A percentile compares a stretch with the other conserved stretches of the same genome.
phyloP scores from a whole-genome alignment of 192 early-diverging fungal species.

The Mortierella alpina region DNA sequence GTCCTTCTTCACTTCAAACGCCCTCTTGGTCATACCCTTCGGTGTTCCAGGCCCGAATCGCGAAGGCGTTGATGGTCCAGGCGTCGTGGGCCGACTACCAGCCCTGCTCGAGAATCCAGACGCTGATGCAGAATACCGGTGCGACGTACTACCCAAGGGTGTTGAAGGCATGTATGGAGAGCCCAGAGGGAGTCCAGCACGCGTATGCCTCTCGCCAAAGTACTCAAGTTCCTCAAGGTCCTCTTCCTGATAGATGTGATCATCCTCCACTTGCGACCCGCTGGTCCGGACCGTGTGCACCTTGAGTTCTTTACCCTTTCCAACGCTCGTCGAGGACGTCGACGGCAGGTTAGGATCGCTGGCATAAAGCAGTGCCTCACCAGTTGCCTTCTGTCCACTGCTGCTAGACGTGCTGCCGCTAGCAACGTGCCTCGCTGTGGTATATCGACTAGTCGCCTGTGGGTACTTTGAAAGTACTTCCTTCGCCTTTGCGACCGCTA shows the following conservation, averaged over 20 bases:
- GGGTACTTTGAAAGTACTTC: conserved; percentile 40
- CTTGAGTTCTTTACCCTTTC: conserved; percentile 14
- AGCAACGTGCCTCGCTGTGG: not conserved
- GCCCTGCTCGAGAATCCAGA: conserved; percentile 45
- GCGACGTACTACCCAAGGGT: conserved; percentile 8
- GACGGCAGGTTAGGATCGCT: conserved; percentile 26
- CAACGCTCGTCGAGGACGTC: not conserved
- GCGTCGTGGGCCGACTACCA: conserved; percentile 42
- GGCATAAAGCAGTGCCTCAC: conserved; percentile 17
- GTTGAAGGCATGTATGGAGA: conserved; percentile 53
- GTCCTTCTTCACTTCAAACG: conserved; percentile 19
- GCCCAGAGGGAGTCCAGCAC: conserved; percentile 19
- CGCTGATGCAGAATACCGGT: conserved; percentile 22
- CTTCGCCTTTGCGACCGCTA: conserved; percentile 38
- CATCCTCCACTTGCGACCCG: conserved; percentile 6
- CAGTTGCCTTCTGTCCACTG: conserved; percentile 3
- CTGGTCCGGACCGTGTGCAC: not conserved
- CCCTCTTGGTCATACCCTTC: conserved; percentile 21
- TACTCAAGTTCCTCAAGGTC: conserved; percentile 44
- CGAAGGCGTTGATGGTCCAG: conserved; percentile 39
- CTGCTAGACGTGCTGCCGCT: conserved; percentile 6
- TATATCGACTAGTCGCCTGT: conserved; percentile 39
- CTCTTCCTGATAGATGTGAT: conserved; percentile 14
- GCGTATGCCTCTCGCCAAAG: conserved; percentile 43
- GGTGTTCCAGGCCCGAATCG: conserved; percentile 46